Percentiles rank a stretch among this genome's conserved stretches.
Evolutionary conservation across 192 early-diverging fungal species (phyloP).

Genomic region (Lobulomyces angularis): DNA sequence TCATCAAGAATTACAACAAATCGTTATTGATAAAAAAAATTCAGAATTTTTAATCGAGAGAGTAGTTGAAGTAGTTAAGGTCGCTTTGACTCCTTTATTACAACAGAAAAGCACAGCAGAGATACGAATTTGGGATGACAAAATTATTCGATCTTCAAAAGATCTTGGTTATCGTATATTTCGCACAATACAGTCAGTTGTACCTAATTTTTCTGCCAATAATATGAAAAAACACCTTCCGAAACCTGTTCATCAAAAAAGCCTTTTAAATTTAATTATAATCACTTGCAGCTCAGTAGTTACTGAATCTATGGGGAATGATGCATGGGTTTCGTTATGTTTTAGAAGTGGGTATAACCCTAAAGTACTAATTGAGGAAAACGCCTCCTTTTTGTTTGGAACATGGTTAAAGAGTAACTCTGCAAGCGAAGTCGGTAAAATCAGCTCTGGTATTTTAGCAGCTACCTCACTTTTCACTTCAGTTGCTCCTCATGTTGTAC

Average conservation of each 20-base stretch:
- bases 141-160: constrained; percentile 9
- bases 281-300: constrained; percentile 34
- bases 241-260: constrained; percentile 6
- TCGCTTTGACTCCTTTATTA: too few species aligned
- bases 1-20: constrained; percentile 5
- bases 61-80: too few species aligned
- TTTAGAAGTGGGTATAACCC: constrained; percentile 59
- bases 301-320: constrained; percentile 36
- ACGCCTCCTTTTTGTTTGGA: constrained; percentile 26
- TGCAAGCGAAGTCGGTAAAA: constrained; percentile 15
- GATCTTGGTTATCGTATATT: constrained; percentile 17
- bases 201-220: constrained; percentile 14
- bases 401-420: constrained; percentile 28
- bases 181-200: constrained; percentile 15
- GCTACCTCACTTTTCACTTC: constrained; percentile 51
- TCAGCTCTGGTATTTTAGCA: background rate
- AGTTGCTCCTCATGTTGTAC: constrained; percentile 37
- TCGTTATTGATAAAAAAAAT: too few species aligned
- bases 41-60: too few species aligned
- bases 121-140: constrained; percentile 23
- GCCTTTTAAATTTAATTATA: constrained; percentile 35
- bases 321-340: constrained; percentile 76
- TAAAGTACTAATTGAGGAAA: constrained; percentile 39
- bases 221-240: constrained; percentile 2
- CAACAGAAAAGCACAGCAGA: too few species aligned